A percentile compares a stretch with the other conserved stretches of the same genome.
Conservation (phyloP, 768 basidiomycete species). For the Lentinula sp. region DNA sequence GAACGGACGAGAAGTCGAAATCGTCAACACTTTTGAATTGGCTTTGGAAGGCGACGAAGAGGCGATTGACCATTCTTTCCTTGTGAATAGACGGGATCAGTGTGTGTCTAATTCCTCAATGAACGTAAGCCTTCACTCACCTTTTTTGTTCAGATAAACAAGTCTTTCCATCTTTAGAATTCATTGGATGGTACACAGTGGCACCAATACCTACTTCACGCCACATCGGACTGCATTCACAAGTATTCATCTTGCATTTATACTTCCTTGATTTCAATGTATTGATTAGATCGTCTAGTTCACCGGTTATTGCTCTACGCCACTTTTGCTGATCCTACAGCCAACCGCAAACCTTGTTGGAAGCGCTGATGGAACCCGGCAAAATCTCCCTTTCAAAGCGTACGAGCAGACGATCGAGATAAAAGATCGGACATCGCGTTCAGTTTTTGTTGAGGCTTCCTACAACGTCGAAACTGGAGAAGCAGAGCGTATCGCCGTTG, state of each 20-base stretch:
- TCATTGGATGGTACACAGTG: slow-evolving; percentile 97
- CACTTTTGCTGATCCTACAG: slow-evolving; percentile 76
- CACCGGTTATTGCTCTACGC: slow-evolving; percentile 78
- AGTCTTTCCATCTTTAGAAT: slow-evolving; percentile 95
- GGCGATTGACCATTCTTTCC: slow-evolving; percentile 74
- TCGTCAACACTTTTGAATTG: slow-evolving; percentile 95
- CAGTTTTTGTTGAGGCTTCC: slow-evolving; percentile 77
- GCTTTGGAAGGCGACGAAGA: slow-evolving; percentile 54
- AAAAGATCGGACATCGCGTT: slow-evolving; percentile 66
- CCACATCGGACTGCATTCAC: slow-evolving; percentile 82
- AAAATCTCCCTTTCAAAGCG: slow-evolving; percentile 85
- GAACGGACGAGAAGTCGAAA: slow-evolving; percentile 91
- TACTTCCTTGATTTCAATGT: not conserved
- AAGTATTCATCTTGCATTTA: slow-evolving; percentile 37
- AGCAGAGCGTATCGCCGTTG: slow-evolving; percentile 97
- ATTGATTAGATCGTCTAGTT: slow-evolving; percentile 45
- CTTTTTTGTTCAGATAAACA: slow-evolving; percentile 70
- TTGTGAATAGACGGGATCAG: slow-evolving; percentile 80
- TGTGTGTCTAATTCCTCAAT: slow-evolving; percentile 36
- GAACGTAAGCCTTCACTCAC: not conserved
- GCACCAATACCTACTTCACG: slow-evolving; percentile 64
- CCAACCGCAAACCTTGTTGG: slow-evolving; percentile 42
- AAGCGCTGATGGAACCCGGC: slow-evolving; percentile 49
- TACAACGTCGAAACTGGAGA: slow-evolving; percentile 96
- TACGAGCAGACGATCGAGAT: slow-evolving; percentile 91